Conservation (phyloP, 2,329 filamentous ascomycete genomes). For the Stagonosporopsis tanaceti region DNA sequence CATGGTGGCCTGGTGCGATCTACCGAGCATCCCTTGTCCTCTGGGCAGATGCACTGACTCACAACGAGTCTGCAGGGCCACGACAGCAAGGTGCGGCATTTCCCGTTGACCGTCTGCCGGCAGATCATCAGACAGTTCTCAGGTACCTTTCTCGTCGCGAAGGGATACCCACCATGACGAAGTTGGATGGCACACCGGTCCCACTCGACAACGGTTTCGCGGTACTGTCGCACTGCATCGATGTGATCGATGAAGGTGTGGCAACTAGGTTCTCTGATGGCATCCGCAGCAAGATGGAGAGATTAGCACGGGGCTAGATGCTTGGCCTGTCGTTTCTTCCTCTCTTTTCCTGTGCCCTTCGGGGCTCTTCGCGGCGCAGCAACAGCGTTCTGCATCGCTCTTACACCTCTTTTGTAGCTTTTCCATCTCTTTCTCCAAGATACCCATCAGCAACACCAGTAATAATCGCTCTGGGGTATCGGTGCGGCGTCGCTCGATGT, state of each 20-base stretch:
- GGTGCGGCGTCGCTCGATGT: slow-evolving; percentile 5
- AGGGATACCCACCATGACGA: slow-evolving; percentile 61
- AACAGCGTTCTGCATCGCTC: slow-evolving; percentile 17
- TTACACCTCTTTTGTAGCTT: slow-evolving; percentile 1
- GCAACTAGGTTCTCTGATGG: slow-evolving; percentile 63
- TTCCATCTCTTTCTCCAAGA: slow-evolving; percentile 28
- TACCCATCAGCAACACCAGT: slow-evolving; percentile 25
- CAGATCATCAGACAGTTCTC: slow-evolving; percentile 61
- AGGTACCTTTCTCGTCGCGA: slow-evolving; percentile 63
- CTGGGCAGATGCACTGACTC: slow-evolving; percentile 63
- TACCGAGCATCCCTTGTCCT: slow-evolving; percentile 64
- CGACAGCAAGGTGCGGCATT: slow-evolving; percentile 54
- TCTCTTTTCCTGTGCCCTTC: slow-evolving; percentile 10
- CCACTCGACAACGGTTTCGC: slow-evolving; percentile 58
- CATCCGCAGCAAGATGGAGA: slow-evolving; percentile 62
- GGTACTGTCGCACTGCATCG: slow-evolving; percentile 61
- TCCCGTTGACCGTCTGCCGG: slow-evolving; percentile 59
- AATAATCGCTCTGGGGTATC: slow-evolving; percentile 26
- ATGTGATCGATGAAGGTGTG: slow-evolving; percentile 62
- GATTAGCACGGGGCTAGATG: slow-evolving; percentile 48
- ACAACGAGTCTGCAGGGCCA: slow-evolving; percentile 55
- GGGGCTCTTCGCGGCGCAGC: slow-evolving; percentile 8
- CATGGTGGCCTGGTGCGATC: slow-evolving; percentile 75
- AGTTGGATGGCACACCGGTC: slow-evolving; percentile 58
- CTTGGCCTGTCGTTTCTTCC: background rate